Evolutionary conservation across 768 basidiomycete species (phyloP), one percentile per base, ranked within the genome.

Genomic region (Pleurotus platypus): DNA sequence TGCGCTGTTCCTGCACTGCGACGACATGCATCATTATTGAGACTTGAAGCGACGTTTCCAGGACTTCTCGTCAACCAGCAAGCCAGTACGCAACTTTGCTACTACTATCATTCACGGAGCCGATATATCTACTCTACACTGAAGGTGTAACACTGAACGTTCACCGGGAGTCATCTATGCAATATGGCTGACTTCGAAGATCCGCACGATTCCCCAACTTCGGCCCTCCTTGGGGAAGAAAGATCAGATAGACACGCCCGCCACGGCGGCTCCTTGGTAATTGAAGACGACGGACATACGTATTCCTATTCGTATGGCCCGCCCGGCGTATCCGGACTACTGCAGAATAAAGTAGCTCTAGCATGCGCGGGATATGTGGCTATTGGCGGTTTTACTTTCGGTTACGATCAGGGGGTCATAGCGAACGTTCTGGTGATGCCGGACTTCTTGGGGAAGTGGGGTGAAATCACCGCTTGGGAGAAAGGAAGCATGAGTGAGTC

Each of bases 371-470:
- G 86, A 48, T 90, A 91, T 61, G 90, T 86, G 0, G 87, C 85
- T 8, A 81, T 92, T 62, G 90, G 90, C 1, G 89, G 89, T 0
- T 66, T 91, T 56, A 83, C 86, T 12, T 92, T 92, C 68, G 90
- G 90, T 7, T 92, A 92, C 64, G 90, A 91, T 63, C 90, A 92
- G 65, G 90, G 90, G 38, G 90, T 92, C 48, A 90, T 93, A 61
- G 88, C 91, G 2, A 93, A 92, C 66, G 84, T 93, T 12, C 77
- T 93, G 11, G 89, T 92, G 11, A 92, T 92, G 90, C 72, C 76
- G 40, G 86, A 90, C 62, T 93, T 93, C 62, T 61, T 81, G 24
- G 61, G 70, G 49, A 77, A 83, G 7, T 93, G 87, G 84, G 51
- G 51, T 20, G 87, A 86, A 4, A 71, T 90, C 2, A 83, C 84